phyloP scores from a whole-genome alignment of 1,284 basidiomycete species.

The Fomitopsis betulina region DNA sequence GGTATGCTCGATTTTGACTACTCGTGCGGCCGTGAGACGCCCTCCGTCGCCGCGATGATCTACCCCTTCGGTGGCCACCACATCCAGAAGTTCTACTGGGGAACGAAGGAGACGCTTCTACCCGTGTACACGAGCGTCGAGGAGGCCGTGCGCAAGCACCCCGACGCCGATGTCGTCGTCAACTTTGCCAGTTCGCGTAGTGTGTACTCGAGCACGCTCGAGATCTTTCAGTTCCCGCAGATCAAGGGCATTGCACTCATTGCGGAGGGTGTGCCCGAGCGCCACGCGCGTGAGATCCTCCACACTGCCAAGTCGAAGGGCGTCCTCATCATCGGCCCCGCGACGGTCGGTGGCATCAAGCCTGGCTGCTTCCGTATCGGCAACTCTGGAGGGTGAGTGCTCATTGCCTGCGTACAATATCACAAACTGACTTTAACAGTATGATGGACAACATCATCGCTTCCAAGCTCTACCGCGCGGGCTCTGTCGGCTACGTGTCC shows the following conservation, averaged over 20 bases:
- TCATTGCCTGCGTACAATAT: neutral
- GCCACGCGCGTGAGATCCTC: conserved; percentile 95
- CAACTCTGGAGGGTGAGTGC: conserved; percentile 88
- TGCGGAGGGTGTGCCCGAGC: conserved; percentile 97
- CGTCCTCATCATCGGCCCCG: conserved; percentile 96
- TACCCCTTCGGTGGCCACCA: conserved; percentile 99
- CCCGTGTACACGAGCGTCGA: conserved; percentile 94
- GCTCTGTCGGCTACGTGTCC: conserved; percentile 97
- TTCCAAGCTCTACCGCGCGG: conserved; percentile 97
- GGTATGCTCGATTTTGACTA: conserved; percentile 99
- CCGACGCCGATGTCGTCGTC: conserved; percentile 96
- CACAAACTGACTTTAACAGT: conserved; percentile 30
- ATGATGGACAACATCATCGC: conserved; percentile 99
- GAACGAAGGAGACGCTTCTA: conserved; percentile 96
- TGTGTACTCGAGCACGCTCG: conserved; percentile 93
- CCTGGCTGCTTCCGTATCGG: conserved; percentile 99
- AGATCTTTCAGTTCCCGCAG: conserved; percentile 71
- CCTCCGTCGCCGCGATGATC: conserved; percentile 98
- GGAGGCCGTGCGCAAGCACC: conserved; percentile 93
- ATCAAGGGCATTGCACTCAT: conserved; percentile 91
- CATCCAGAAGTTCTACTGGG: conserved; percentile 99
- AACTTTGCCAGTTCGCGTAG: conserved; percentile 97
- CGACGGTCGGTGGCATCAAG: conserved; percentile 99
- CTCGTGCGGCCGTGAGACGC: conserved; percentile 91
- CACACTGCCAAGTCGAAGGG: conserved; percentile 84